Percentiles rank a stretch among this genome's conserved stretches.
phyloP scores from a whole-genome alignment of 176 grass and related monocot genomes.

The Paspalum notatum region DNA sequence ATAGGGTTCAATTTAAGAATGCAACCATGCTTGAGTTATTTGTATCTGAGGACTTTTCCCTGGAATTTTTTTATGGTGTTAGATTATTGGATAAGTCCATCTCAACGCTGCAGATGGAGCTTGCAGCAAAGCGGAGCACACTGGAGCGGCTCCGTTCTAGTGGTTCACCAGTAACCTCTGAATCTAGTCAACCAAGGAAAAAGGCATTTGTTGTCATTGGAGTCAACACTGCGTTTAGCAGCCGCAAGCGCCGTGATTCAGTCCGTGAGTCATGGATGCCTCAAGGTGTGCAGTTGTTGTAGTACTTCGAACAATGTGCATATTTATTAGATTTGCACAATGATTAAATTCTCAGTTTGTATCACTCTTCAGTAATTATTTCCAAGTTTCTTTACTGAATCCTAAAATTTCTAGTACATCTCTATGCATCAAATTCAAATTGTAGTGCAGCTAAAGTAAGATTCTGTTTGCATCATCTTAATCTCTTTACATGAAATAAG shows the following conservation, averaged over 20 bases:
- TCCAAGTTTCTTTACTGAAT: background rate
- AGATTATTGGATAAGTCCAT: constrained; percentile 99
- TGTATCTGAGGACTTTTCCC: constrained; percentile 27
- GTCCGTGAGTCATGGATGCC: constrained; percentile 97
- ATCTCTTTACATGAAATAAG: background rate
- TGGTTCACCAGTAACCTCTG: constrained; percentile 52
- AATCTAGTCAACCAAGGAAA: constrained; percentile 53
- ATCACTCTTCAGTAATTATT: constrained; percentile 15
- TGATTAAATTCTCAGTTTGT: constrained; percentile 30
- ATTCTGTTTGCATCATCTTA: constrained; percentile 14
- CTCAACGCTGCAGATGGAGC: constrained; percentile 96
- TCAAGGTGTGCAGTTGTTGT: constrained; percentile 64
- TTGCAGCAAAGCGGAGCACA: constrained; percentile 78
- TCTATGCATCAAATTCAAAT: background rate
- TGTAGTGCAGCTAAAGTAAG: background rate
- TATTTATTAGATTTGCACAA: constrained; percentile 23
- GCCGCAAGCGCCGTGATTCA: constrained; percentile 91
- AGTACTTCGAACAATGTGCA: constrained; percentile 2
- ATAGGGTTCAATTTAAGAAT: constrained; percentile 12
- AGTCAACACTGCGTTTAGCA: constrained; percentile 92
- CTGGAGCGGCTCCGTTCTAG: constrained; percentile 51
- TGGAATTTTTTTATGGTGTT: constrained; percentile 48
- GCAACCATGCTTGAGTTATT: constrained; percentile 19
- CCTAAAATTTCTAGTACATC: constrained; percentile 1
- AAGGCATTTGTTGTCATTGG: constrained; percentile 92